Evolutionary conservation across 306 rosid species (phyloP), one percentile per base, ranked within the genome.

Genomic region (Vigna nakashimae): DNA sequence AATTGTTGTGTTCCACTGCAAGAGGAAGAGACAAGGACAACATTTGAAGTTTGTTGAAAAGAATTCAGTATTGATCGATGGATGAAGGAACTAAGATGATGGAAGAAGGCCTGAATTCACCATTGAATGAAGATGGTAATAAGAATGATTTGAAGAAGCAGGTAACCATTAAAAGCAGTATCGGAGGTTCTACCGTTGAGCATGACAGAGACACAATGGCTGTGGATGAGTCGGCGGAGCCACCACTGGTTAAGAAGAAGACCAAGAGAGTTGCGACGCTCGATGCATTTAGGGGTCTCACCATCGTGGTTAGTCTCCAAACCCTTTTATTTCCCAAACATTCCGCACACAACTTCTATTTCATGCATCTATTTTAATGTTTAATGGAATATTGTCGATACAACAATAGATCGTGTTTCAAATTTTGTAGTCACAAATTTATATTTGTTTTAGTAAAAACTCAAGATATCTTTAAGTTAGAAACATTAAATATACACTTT

Each of bases 201-300:
- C 70, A 67, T 71, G 77, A 24, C 30, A 88, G 24, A 17, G 82
- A 80, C 13, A 56, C 71, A 9, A 75, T 46, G 68, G 74, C 1
- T 28, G 32, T 50, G 32, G 75, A 0, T 32, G 71, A 72, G 5
- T 24, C 59, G 1, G 36, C 56, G 49, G 78, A 60, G 4, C 75
- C 64, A 15, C 38, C 49, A 7, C 20, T 10, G 71, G 80, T 63
- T 74, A 90, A 62, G 86, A 89, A 69, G 18, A 93, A 80, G 77
- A 67, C 87, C 65, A 93, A 91, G 87, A 84, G 98, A 80, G 78
- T 93, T 40, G 97, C 98, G 20, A 90, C 98, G 65, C 79, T 93
- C 15, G 98, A 93, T 83, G 90, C 93, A 24, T 91, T 93, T 75
- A 86, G 98, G 78, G 98, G 98, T 73, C 98, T 93, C 77, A 93